These are phyloP conservation scores for Tricholoma bakamatsutake DNA, from an alignment of 768 basidiomycete species.

Conservation along the genomic window DNA sequence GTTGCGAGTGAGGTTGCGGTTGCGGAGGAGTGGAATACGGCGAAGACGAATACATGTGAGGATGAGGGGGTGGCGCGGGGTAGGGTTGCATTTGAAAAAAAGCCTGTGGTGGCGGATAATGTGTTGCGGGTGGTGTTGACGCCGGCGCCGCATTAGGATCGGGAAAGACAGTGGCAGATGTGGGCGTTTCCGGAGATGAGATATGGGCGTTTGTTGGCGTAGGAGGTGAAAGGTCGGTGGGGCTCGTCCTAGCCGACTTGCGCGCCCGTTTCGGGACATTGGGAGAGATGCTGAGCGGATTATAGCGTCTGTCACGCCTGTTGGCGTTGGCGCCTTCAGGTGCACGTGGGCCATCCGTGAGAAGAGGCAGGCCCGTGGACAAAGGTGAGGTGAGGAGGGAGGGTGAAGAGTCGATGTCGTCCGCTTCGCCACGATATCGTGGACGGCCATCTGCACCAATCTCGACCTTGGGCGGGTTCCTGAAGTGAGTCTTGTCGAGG, in stretches of 20 bases:
- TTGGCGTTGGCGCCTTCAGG: conserved; percentile 22
- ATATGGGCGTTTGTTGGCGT: not conserved
- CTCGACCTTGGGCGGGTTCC: conserved; percentile 86
- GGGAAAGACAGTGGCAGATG: not conserved
- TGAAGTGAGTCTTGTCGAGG: conserved; percentile 86
- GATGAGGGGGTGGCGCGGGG: not conserved
- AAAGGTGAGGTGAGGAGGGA: conserved; percentile 35
- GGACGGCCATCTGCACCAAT: conserved; percentile 77
- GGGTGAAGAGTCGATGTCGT: conserved; percentile 52
- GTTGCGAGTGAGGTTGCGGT: not conserved
- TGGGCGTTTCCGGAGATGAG: not conserved
- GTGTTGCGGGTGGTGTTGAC: not conserved
- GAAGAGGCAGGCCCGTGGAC: conserved; percentile 42
- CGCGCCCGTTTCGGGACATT: conserved; percentile 10
- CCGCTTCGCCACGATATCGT: conserved; percentile 79
- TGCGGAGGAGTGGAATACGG: not conserved
- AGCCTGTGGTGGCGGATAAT: not conserved
- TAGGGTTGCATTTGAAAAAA: not conserved
- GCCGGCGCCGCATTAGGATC: not conserved
- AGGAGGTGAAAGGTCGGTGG: conserved; percentile 1
- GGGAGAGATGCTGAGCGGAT: conserved; percentile 9
- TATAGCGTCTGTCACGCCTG: conserved; percentile 13
- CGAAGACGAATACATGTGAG: not conserved
- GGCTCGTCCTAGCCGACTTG: conserved; percentile 9
- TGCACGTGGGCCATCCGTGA: conserved; percentile 36